Evolutionary conservation across 345 rosid species (phyloP).

Genomic region (Draba incana): DNA sequence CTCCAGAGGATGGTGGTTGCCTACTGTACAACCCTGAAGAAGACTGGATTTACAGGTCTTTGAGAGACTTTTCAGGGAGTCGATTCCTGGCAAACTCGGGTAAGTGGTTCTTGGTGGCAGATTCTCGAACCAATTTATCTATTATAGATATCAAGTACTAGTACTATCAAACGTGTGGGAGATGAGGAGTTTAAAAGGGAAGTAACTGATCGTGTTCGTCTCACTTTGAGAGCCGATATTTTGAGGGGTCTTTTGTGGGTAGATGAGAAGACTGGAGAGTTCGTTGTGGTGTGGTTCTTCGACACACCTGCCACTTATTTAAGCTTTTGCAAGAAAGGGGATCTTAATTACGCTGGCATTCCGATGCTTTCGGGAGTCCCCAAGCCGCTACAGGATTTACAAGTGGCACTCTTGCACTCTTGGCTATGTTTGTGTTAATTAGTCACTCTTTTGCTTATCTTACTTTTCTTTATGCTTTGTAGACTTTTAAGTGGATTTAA

Average conservation of each 20-base stretch:
- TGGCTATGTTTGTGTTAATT: background rate
- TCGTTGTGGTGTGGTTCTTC: background rate
- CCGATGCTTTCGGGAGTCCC: background rate
- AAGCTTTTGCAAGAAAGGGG: slow-evolving; percentile 1
- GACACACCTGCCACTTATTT: no score
- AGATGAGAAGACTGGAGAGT: background rate
- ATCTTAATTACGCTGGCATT: background rate
- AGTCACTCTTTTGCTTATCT: no score
- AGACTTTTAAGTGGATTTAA: no score
- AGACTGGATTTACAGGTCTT: background rate
- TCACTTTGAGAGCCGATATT: no score
- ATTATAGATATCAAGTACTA: background rate
- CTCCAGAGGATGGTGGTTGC: no score
- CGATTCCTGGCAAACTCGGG: background rate
- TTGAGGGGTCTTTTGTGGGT: no score
- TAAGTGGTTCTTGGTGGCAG: background rate
- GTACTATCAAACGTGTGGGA: background rate
- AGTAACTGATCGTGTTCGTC: no score
- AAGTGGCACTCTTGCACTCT: no score
- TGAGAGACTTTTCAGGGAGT: background rate
- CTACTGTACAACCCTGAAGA: no score
- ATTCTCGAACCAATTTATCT: background rate
- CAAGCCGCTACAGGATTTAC: no score
- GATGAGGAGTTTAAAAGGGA: no score
- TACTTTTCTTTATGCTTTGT: no score